These are phyloP conservation scores for rapeseed (Brassica napus) DNA, from an alignment of 345 rosid genomes.

Conservation along the genomic window Da-Ae NC_063446.1:20881501-20882000, in stretches of 20 bases:
- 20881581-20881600: conserved; percentile 45
- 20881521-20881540: conserved; percentile 33
- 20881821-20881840: conserved; percentile 22
- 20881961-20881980: neutral
- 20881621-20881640: conserved; percentile 47
- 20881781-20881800: neutral
- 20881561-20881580: conserved; percentile 68
- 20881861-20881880: conserved; percentile 29
- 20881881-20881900: conserved; percentile 22
- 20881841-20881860: conserved; percentile 2
- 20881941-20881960: neutral
- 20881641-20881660: conserved; percentile 41
- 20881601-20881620: conserved; percentile 50
- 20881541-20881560: conserved; percentile 60
- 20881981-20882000: no score
- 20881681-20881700: conserved; percentile 28
- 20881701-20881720: neutral
- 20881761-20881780: conserved; percentile 44
- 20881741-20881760: conserved; percentile 33
- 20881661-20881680: conserved; percentile 35
- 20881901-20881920: neutral
- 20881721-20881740: neutral
- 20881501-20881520: conserved; percentile 32
- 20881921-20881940: neutral
- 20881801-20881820: conserved; percentile 37